A percentile compares a stretch with the other conserved stretches of the same genome.
These are phyloP conservation scores for Candida frijolesensis DNA, from an alignment of 1,139 yeast genomes.

Conservation along the genomic window DNA sequence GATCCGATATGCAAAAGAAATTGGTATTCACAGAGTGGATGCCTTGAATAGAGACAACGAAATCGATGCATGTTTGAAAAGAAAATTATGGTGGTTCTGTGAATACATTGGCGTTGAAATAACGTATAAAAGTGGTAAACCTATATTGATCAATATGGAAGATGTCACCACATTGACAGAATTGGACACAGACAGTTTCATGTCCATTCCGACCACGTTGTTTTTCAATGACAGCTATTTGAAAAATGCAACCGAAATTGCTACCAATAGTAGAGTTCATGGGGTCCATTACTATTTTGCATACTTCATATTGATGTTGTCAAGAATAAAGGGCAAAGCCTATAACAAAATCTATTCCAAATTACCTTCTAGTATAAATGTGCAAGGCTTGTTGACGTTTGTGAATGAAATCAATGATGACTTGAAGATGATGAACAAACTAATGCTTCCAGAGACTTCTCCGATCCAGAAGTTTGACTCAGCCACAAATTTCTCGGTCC, in stretches of 20 bases:
- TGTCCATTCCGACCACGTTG: constrained; percentile 16
- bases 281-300: constrained; percentile 17
- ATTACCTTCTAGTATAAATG: constrained; percentile 10
- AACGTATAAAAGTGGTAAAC: constrained; percentile 26
- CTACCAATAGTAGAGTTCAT: constrained; percentile 6
- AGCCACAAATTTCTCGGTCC: neutral
- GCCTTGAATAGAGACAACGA: constrained; percentile 12
- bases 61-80: constrained; percentile 16
- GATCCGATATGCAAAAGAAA: constrained; percentile 23
- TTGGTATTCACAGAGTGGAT: constrained; percentile 24
- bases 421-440: constrained; percentile 19
- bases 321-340: constrained; percentile 23
- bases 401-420: constrained; percentile 19
- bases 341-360: constrained; percentile 20
- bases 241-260: constrained; percentile 10
- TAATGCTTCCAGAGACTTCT: constrained; percentile 22
- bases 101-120: constrained; percentile 23
- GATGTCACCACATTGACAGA: constrained; percentile 25
- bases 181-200: constrained; percentile 13
- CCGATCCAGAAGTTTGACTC: neutral
- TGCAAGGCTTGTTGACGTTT: constrained; percentile 12
- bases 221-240: constrained; percentile 11
- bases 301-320: constrained; percentile 20
- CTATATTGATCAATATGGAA: constrained; percentile 17
- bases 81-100: constrained; percentile 27